Evolutionary conservation across 352 stramenopile genomes (phyloP).

Genomic region (Pythium catenulatum): DNA sequence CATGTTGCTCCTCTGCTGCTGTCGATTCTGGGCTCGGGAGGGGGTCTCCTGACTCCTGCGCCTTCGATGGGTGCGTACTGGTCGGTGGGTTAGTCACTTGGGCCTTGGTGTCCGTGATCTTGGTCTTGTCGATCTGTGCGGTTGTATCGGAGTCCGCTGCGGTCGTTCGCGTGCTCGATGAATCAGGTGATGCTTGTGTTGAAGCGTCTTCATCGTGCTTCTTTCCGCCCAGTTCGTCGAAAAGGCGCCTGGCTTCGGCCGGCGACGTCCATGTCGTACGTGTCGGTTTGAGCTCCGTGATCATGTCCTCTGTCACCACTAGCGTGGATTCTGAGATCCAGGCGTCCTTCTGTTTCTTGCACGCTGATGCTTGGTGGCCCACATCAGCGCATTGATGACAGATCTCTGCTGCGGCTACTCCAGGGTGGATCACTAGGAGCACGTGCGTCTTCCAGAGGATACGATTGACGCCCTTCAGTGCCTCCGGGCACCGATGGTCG

Average conservation of each 20-base stretch:
- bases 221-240: background rate
- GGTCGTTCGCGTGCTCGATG: too few species aligned
- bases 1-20: too few species aligned
- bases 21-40: too few species aligned
- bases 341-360: background rate
- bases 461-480: background rate
- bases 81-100: too few species aligned
- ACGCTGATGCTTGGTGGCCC: background rate
- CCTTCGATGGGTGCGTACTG: too few species aligned
- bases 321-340: background rate
- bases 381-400: background rate
- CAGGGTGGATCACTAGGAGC: background rate
- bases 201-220: too few species aligned
- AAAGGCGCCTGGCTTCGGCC: background rate
- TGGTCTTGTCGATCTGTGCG: too few species aligned
- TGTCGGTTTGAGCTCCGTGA: background rate
- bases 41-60: too few species aligned
- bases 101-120: too few species aligned
- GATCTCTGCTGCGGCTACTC: background rate
- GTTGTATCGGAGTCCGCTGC: too few species aligned
- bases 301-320: background rate
- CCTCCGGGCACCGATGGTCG: background rate
- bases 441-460: conserved; percentile 3
- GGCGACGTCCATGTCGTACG: background rate
- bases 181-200: too few species aligned